phyloP scores from a whole-genome alignment of 2,329 filamentous ascomycete species.

The Leptographium lundbergii region DNA sequence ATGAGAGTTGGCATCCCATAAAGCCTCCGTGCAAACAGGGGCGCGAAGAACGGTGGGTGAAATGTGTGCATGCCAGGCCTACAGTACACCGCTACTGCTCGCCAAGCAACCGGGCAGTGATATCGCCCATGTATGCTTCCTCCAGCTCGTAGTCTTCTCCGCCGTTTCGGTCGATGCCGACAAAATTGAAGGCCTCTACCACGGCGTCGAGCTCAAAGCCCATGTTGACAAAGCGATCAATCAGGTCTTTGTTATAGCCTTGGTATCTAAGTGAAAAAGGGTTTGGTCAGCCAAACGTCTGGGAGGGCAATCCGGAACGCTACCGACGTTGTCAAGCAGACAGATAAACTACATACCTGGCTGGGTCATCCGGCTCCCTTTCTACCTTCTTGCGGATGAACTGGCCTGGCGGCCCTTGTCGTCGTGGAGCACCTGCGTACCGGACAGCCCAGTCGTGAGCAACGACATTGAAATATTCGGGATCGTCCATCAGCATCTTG shows the following conservation, averaged over 20 bases:
- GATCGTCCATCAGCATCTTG: slow-evolving; percentile 70
- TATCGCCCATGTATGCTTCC: slow-evolving; percentile 79
- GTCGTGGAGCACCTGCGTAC: slow-evolving; percentile 61
- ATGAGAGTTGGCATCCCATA: background rate
- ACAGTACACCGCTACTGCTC: slow-evolving; percentile 39
- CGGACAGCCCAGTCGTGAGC: slow-evolving; percentile 85
- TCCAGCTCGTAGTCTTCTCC: slow-evolving; percentile 79
- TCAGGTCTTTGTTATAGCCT: slow-evolving; percentile 73
- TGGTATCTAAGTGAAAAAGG: slow-evolving; percentile 48
- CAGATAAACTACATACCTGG: slow-evolving; percentile 17
- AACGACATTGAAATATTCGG: slow-evolving; percentile 64
- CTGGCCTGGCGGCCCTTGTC: slow-evolving; percentile 22
- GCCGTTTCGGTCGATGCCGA: slow-evolving; percentile 66
- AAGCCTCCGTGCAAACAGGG: background rate
- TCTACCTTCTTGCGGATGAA: slow-evolving; percentile 39
- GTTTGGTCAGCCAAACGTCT: background rate
- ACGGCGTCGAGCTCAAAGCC: slow-evolving; percentile 83
- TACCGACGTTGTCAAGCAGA: background rate
- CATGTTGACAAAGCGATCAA: slow-evolving; percentile 80
- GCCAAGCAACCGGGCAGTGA: slow-evolving; percentile 72
- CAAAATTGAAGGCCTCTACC: slow-evolving; percentile 68
- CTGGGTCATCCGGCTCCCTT: slow-evolving; percentile 42
- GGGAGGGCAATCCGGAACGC: background rate
- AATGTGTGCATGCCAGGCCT: background rate
- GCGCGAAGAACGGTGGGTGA: background rate